Evolutionary conservation across 2,329 filamentous ascomycete species (phyloP), one percentile per base, ranked within the genome.

Genomic region (Trichoderma sp.): DNA sequence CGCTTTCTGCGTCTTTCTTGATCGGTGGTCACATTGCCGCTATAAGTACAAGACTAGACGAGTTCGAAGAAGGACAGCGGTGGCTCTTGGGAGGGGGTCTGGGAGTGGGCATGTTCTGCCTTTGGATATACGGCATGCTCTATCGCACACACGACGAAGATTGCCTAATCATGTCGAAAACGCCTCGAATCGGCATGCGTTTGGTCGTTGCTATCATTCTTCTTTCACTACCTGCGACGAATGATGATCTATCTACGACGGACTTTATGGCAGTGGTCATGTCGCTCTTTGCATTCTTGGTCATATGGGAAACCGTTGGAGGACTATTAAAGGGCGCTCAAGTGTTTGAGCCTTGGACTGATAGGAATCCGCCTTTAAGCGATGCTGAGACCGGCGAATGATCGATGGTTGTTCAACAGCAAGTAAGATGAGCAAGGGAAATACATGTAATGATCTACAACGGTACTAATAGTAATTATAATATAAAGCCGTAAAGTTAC

Each of bases 81-180:
- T 85, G 84, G 84, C 78, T 86, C 4, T 79, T 85, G 1, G 84
- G 84, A 20, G 84, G 82, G 34, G 84, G 84, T 2, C 79, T 86
- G 0, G 84, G 83, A 2, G 77, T 83, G 2, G 84, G 84, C 17
- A 78, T 85, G 77, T 78, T 85, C 59, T 85, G 83, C 70, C 77
- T 86, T 6, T 83, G 82, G 79, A 67, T 80, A 0, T 82, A 83
- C 68, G 82, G 81, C 8, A 77, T 85, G 75, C 74, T 85, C 32
- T 84, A 84, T 75, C 76, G 78, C 3, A 80, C 80, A 3, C 78
- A 81, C 6, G 82, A 84, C 70, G 78, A 81, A 23, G 76, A 78
- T 5, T 73, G 71, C 7, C 73, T 82, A 20, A 72, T 84, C 6
- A 62, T 84, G 71, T 73, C 76, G 13, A 83, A 81, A 73, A 72